Conservation (phyloP, 208 protist genomes). For the Porcisia hertigi region DNA sequence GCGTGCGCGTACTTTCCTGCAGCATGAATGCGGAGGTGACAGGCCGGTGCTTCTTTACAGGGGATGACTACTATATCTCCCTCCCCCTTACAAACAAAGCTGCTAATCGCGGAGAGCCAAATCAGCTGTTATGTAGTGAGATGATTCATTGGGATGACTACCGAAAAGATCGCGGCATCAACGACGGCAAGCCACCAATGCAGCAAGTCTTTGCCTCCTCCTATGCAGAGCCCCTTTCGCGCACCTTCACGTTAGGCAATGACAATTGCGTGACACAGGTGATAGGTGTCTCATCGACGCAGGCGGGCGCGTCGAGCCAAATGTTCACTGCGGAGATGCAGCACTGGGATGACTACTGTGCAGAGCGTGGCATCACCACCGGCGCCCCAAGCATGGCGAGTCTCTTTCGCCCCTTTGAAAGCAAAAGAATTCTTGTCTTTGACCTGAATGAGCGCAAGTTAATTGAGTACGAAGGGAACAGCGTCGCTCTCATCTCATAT, state of each 20-base stretch:
- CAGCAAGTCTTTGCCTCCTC: slow-evolving; percentile 35
- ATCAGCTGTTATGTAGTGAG: slow-evolving; percentile 46
- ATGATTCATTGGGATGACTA: slow-evolving; percentile 89
- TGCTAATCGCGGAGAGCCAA: slow-evolving; percentile 14
- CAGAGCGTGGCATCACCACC: slow-evolving; percentile 24
- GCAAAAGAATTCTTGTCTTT: slow-evolving; percentile 19
- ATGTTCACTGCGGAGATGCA: slow-evolving; percentile 66
- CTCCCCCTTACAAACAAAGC: slow-evolving; percentile 23
- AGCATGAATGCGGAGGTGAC: slow-evolving; percentile 29
- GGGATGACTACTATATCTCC: slow-evolving; percentile 23
- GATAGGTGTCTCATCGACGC: slow-evolving; percentile 12
- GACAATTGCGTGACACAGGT: slow-evolving; percentile 18
- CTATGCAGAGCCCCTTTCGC: not conserved
- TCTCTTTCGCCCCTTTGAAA: slow-evolving; percentile 29
- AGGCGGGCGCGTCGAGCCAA: slow-evolving; percentile 32
- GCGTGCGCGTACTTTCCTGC: not conserved
- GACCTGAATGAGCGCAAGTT: slow-evolving; percentile 27
- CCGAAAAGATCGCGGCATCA: slow-evolving; percentile 30
- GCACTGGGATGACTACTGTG: slow-evolving; percentile 75
- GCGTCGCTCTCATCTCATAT: slow-evolving; percentile 25
- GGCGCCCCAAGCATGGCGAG: slow-evolving; percentile 25
- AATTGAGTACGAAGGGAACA: slow-evolving; percentile 18
- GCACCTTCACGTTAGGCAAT: slow-evolving; percentile 18
- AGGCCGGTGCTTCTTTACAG: slow-evolving; percentile 18
- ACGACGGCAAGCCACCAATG: slow-evolving; percentile 55